Conservation (phyloP, 106 monocot species). For the Platanthera guangdongensis region DNA sequence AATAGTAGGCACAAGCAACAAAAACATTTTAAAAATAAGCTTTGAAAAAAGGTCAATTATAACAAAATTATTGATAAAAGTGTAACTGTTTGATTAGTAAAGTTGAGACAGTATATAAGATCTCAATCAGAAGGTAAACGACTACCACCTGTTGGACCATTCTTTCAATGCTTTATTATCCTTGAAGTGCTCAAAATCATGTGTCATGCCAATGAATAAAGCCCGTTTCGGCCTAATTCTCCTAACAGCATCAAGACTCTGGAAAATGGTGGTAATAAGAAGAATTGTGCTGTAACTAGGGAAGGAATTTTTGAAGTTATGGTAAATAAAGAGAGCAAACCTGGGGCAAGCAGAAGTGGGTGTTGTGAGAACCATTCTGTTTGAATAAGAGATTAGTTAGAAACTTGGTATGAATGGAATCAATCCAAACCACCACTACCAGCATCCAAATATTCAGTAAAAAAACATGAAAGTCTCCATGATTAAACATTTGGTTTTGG, state of each 20-base stretch:
- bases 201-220: conserved; percentile 87
- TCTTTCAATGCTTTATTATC: conserved; percentile 66
- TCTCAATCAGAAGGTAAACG: background rate
- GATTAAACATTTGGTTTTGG: too few species aligned
- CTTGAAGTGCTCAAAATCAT: conserved; percentile 85
- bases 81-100: background rate
- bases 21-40: too few species aligned
- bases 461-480: background rate
- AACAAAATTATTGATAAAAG: background rate
- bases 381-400: conserved; percentile 4
- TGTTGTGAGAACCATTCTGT: conserved; percentile 68
- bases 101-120: background rate
- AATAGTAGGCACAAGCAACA: too few species aligned
- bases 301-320: background rate
- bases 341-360: conserved; percentile 81
- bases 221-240: conserved; percentile 79
- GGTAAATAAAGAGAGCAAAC: conserved; percentile 22
- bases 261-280: conserved; percentile 1
- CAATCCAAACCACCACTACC: background rate
- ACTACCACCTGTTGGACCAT: conserved; percentile 65
- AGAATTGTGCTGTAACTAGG: background rate
- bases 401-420: background rate
- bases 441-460: background rate
- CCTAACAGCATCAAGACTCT: conserved; percentile 95
- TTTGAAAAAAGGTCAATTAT: background rate